These are phyloP conservation scores for Pharus latifolius DNA, from an alignment of 176 grass and related monocot genomes.

Conservation along the genomic window DNA sequence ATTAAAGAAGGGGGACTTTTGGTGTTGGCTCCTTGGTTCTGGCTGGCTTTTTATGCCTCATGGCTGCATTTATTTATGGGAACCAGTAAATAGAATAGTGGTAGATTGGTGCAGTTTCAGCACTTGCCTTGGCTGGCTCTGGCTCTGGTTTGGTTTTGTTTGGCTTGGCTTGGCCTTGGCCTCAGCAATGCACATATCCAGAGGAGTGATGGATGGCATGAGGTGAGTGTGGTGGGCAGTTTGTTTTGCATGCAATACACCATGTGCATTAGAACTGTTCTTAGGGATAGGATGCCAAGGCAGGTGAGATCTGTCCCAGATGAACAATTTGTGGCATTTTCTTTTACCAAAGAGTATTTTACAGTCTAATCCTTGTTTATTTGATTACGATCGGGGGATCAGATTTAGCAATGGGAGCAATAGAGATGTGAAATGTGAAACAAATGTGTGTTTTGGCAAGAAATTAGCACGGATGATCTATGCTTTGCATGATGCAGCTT, in stretches of 20 bases:
- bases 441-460: too few relatives aligned
- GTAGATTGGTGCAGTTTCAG: conserved; percentile 17
- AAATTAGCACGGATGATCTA: too few relatives aligned
- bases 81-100: background rate
- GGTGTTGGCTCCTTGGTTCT: conserved; percentile 28
- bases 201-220: background rate
- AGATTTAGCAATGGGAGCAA: too few relatives aligned
- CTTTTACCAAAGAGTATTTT: too few relatives aligned
- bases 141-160: background rate
- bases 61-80: conserved; percentile 30
- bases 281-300: background rate
- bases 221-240: background rate
- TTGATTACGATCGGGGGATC: too few relatives aligned
- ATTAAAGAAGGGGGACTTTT: conserved; percentile 27
- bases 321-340: too few relatives aligned
- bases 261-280: conserved; percentile 8
- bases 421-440: too few relatives aligned
- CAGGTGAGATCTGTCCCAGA: conserved; percentile 11
- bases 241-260: conserved; percentile 16
- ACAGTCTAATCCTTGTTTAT: too few relatives aligned
- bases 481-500: background rate
- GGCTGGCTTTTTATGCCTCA: conserved; percentile 16
- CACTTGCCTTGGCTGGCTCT: background rate
- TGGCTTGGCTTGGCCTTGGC: background rate
- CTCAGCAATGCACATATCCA: background rate